phyloP scores from a whole-genome alignment of 129 eudicot genomes.

The Chrysanthemum makinoi region DNA sequence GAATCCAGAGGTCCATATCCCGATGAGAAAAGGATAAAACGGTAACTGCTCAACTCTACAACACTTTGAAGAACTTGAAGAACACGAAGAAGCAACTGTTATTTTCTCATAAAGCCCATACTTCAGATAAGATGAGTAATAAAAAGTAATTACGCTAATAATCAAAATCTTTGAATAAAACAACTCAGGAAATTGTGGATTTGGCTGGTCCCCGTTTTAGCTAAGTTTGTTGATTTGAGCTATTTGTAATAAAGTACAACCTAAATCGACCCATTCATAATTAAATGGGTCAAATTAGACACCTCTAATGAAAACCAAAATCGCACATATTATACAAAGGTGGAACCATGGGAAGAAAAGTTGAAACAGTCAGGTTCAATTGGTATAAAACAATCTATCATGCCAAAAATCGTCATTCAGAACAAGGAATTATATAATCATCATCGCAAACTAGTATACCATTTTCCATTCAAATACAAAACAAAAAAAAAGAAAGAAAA shows the following conservation, averaged over 20 bases:
- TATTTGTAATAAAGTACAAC: too few relatives aligned
- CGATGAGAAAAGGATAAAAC: constrained; percentile 71
- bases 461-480: too few relatives aligned
- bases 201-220: too few relatives aligned
- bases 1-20: constrained; percentile 77
- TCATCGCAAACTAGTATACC: constrained; percentile 19
- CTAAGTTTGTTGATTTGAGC: too few relatives aligned
- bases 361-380: background rate
- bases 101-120: constrained; percentile 82
- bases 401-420: constrained; percentile 22
- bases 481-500: too few relatives aligned
- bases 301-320: too few relatives aligned
- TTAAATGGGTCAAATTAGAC: too few relatives aligned
- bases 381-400: constrained; percentile 14
- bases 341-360: too few relatives aligned
- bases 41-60: constrained; percentile 38
- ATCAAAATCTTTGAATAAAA: too few relatives aligned
- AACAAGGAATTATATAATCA: constrained; percentile 22
- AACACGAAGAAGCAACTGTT: constrained; percentile 52
- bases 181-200: background rate
- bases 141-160: too few relatives aligned
- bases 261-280: too few relatives aligned
- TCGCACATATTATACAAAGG: too few relatives aligned
- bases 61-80: constrained; percentile 56
- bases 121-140: constrained; percentile 30